Percentiles rank a stretch among this genome's conserved stretches.
These are phyloP conservation scores for Naegleria gruberi DNA, from an alignment of 208 protist genomes.

Conservation along the genomic window DNA sequence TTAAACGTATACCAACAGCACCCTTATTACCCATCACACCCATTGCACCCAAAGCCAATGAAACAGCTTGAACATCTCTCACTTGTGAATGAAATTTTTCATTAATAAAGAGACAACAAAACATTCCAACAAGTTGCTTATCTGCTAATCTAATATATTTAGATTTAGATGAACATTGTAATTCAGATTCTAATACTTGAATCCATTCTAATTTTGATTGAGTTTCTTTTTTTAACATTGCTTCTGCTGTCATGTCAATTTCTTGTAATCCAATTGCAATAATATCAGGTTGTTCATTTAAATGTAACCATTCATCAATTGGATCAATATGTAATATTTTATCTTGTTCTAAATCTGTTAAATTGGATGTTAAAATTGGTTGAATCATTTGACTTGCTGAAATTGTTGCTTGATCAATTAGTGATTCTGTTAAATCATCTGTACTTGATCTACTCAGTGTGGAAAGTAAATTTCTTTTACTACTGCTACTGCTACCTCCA, in stretches of 20 bases:
- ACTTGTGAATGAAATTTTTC: not conserved
- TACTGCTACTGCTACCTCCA: too few species aligned
- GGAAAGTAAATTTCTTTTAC: too few species aligned
- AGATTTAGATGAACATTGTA: not conserved
- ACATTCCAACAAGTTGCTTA: slow-evolving; percentile 25
- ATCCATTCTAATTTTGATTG: slow-evolving; percentile 12
- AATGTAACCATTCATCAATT: not conserved
- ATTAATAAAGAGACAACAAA: not conserved
- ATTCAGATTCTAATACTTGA: not conserved
- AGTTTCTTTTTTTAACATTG: slow-evolving; percentile 41
- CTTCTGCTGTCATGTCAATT: slow-evolving; percentile 76
- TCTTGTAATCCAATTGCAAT: slow-evolving; percentile 73
- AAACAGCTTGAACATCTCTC: not conserved
- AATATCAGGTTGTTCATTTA: slow-evolving; percentile 45
- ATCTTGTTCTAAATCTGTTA: too few species aligned
- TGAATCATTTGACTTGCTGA: too few species aligned
- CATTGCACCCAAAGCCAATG: slow-evolving; percentile 1
- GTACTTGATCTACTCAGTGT: too few species aligned
- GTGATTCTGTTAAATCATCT: too few species aligned
- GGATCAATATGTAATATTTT: too few species aligned
- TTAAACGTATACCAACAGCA: slow-evolving; percentile 16
- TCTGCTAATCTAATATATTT: not conserved
- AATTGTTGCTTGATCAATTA: too few species aligned
- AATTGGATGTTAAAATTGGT: too few species aligned
- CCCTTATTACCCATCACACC: slow-evolving; percentile 28